These are phyloP conservation scores for Albizia julibrissin DNA, from an alignment of 306 rosid species.

Conservation along the genomic window DNA sequence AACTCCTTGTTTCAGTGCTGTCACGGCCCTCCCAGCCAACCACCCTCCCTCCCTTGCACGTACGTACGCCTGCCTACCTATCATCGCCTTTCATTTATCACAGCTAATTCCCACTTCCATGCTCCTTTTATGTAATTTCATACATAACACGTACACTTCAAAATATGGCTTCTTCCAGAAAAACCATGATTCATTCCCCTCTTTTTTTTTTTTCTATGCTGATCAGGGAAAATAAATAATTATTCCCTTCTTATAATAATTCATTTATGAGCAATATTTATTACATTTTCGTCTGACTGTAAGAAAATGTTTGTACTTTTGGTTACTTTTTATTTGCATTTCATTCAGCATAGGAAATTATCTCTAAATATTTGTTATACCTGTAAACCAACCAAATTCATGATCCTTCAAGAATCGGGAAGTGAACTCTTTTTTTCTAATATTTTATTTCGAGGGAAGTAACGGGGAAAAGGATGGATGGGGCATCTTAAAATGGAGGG, in stretches of 20 bases:
- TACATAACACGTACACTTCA: not conserved
- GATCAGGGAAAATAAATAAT: not conserved
- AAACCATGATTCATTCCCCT: not conserved
- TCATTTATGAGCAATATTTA: not conserved
- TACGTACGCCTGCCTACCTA: constrained; percentile 1
- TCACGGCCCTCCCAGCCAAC: constrained; percentile 19
- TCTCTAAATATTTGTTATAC: not conserved
- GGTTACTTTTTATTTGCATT: no score
- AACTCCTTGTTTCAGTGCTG: not conserved
- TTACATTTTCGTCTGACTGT: not conserved
- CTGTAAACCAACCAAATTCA: not conserved
- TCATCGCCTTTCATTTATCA: not conserved
- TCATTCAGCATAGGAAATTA: not conserved
- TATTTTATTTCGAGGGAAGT: not conserved
- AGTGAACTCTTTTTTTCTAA: not conserved
- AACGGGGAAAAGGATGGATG: not conserved
- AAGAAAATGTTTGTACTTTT: no score
- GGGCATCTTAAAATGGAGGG: no score
- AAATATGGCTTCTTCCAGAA: not conserved
- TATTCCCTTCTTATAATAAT: not conserved
- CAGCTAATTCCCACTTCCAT: not conserved
- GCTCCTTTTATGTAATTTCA: not conserved
- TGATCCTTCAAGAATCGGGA: not conserved
- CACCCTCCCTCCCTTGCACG: not conserved
- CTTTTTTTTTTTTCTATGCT: not conserved